Base-by-base conservation (phyloP, 768 basidiomycete genomes). In the Sporobolomyces roseus region DNA sequence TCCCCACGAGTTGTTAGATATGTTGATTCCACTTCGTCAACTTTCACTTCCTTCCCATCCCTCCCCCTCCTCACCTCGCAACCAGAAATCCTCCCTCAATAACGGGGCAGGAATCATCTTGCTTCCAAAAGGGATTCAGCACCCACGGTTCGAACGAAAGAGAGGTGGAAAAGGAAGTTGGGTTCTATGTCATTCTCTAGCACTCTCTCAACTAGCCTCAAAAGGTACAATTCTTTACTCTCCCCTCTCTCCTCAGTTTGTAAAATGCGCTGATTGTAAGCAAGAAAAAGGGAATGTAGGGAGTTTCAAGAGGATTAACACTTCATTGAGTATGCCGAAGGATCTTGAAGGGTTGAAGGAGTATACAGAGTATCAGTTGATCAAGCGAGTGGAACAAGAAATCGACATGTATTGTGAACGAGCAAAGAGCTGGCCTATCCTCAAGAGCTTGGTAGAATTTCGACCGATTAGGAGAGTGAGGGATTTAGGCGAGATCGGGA, bases 1-100 rank as follows among this genome's bases (percentile, higher is more conserved):
- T n/a, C n/a, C n/a, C n/a, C n/a, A n/a, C n/a, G n/a, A n/a, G n/a
- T 30, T 17, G 13, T 3, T 8, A 58, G 58, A 60, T 16, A 60
- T 60, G 43, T 32, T 60, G 58, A 60, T 60, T n/a, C 43, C 29
- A 32, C 25, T 48, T 10, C 48, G 49, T 23, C 56, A 58, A 45
- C 38, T 58, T 38, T 43, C 41, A 25, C 2, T 58, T 30, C 56
- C 56, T 6, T 14, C 56, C n/a, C n/a, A n/a, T n/a, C n/a, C n/a
- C n/a, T n/a, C n/a, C n/a, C n/a, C n/a, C 27, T 41, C 36, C 45
- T 46, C 23, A 12, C 7, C 7, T 21, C 13, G 35, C 36, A 12
- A 41, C 13, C 14, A 56, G 29, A 14, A n/a, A 25, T 41, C 5
- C 6, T n/a, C 25, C 23, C 17, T n/a, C n/a, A n/a, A n/a, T n/a